Evolutionary conservation across 2,329 filamentous ascomycete species (phyloP).

Genomic region (Ophiocordyceps australis): DNA sequence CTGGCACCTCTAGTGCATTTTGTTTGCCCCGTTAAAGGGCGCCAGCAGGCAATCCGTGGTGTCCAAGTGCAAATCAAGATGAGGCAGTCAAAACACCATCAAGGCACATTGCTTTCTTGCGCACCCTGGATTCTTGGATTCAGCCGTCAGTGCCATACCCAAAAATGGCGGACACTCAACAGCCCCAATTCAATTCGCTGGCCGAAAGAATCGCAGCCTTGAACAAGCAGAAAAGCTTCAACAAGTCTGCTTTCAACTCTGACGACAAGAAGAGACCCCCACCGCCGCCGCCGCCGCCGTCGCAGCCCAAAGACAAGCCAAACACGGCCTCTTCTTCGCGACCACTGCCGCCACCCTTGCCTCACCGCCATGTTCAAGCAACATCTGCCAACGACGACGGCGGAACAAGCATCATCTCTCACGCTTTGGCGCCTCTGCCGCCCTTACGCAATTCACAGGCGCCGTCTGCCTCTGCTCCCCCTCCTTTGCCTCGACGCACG

Average conservation of each 20-base stretch:
- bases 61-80: too few relatives aligned
- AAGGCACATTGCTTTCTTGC: too few relatives aligned
- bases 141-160: too few relatives aligned
- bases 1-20: too few relatives aligned
- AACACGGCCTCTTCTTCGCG: slow-evolving; percentile 18
- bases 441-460: too few relatives aligned
- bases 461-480: slow-evolving; percentile 19
- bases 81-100: too few relatives aligned
- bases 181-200: slow-evolving; percentile 41
- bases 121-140: too few relatives aligned
- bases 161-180: slow-evolving; percentile 45
- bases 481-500: slow-evolving; percentile 29
- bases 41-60: too few relatives aligned
- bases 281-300: slow-evolving; percentile 20
- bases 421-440: too few relatives aligned
- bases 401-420: too few relatives aligned
- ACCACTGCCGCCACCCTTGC: slow-evolving; percentile 16
- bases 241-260: slow-evolving; percentile 19
- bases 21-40: too few relatives aligned
- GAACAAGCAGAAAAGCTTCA: slow-evolving; percentile 42
- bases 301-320: too few relatives aligned
- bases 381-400: slow-evolving; percentile 3
- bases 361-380: slow-evolving; percentile 9
- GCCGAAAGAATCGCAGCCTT: slow-evolving; percentile 46
- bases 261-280: slow-evolving; percentile 21